Conservation (phyloP, 495 filamentous ascomycete species). For the Parathielavia hyrcaniae region DNA sequence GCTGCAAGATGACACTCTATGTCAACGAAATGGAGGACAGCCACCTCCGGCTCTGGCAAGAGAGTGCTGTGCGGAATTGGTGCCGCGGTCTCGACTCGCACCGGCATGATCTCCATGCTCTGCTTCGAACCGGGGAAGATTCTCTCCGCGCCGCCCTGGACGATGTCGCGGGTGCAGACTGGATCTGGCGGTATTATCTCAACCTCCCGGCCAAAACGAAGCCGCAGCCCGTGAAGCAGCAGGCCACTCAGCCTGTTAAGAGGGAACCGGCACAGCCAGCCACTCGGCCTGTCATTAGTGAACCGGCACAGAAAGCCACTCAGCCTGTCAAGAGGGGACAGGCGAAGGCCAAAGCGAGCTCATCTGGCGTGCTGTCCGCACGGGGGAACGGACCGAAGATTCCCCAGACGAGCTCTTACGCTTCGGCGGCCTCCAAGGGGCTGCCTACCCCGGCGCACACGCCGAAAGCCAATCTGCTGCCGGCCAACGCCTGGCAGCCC, state of each 20-base stretch:
- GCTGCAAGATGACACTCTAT: conserved; percentile 19
- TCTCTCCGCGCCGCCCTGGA: neutral
- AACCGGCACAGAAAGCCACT: neutral
- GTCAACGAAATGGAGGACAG: conserved; percentile 20
- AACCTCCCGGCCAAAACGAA: neutral
- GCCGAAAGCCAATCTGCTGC: too few relatives aligned
- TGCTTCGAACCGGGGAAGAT: neutral
- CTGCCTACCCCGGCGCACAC: too few relatives aligned
- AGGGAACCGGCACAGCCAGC: neutral
- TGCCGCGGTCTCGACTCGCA: neutral
- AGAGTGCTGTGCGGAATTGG: neutral
- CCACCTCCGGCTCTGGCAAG: conserved; percentile 22
- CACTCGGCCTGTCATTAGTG: neutral
- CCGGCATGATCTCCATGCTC: neutral
- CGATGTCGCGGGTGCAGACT: neutral
- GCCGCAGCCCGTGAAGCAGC: neutral
- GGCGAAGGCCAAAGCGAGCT: too few relatives aligned
- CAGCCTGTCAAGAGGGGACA: neutral
- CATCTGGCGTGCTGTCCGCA: too few relatives aligned
- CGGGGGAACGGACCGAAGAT: too few relatives aligned
- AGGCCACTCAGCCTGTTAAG: neutral
- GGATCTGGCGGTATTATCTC: neutral
- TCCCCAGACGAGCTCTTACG: too few relatives aligned
- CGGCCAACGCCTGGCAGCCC: too few relatives aligned
- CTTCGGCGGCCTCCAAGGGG: too few relatives aligned